phyloP scores from a whole-genome alignment of 805 yeast species.

The Saturnispora ahearnii region DNA sequence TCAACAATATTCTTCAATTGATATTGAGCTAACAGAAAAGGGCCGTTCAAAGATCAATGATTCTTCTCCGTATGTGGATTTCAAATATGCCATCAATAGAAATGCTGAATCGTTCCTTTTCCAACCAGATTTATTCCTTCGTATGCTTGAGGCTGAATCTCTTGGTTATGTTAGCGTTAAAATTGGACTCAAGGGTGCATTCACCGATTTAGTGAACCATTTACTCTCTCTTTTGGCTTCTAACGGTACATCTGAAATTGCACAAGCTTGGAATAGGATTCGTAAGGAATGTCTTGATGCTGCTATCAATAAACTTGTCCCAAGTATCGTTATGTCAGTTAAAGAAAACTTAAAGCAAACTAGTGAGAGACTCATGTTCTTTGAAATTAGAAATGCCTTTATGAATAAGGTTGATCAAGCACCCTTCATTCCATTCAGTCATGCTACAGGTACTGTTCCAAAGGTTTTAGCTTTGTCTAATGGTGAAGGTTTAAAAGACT shows the following conservation, averaged over 20 bases:
- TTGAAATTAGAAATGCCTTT: constrained; percentile 62
- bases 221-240: constrained; percentile 52
- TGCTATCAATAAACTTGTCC: constrained; percentile 60
- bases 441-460: constrained; percentile 74
- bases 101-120: constrained; percentile 63
- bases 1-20: constrained; percentile 55
- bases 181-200: constrained; percentile 43
- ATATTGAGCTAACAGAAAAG: constrained; percentile 74
- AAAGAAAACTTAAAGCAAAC: constrained; percentile 73
- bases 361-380: constrained; percentile 63
- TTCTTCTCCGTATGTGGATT: constrained; percentile 74
- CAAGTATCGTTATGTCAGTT: constrained; percentile 61
- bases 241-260: constrained; percentile 68
- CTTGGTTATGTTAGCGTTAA: constrained; percentile 63
- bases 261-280: constrained; percentile 72
- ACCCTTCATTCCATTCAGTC: constrained; percentile 77
- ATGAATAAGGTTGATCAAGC: constrained; percentile 80
- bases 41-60: constrained; percentile 70
- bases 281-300: constrained; percentile 57
- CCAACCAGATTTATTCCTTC: constrained; percentile 72
- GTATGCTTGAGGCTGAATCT: constrained; percentile 88
- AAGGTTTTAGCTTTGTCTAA: constrained; percentile 72
- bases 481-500: constrained; percentile 79
- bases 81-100: constrained; percentile 83
- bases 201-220: constrained; percentile 37